These are phyloP conservation scores for Wickerhamiella hasegawae DNA, from an alignment of 805 yeast species.

Conservation along the genomic window DNA sequence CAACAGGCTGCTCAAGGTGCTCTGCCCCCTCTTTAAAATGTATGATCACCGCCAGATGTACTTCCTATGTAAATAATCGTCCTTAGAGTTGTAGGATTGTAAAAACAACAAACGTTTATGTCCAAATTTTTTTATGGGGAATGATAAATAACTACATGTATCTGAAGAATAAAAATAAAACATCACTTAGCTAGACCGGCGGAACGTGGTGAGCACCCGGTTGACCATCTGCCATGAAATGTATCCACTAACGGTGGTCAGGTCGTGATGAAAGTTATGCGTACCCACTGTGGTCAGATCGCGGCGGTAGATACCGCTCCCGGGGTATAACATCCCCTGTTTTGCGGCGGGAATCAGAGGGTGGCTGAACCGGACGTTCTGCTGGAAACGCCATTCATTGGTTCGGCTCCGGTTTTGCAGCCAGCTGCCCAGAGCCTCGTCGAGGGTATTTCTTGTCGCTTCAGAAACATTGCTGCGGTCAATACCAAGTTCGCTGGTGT, in stretches of 20 bases:
- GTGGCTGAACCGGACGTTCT: conserved; percentile 10
- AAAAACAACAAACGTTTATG: too few species aligned
- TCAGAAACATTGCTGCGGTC: not conserved
- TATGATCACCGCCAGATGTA: too few species aligned
- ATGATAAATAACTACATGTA: too few species aligned
- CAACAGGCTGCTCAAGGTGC: conserved; percentile 1
- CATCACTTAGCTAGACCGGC: not conserved
- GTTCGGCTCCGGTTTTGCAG: not conserved
- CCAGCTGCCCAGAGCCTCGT: not conserved
- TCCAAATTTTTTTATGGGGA: too few species aligned
- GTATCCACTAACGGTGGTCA: conserved; percentile 15
- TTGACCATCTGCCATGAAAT: conserved; percentile 13
- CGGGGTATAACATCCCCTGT: conserved; percentile 2
- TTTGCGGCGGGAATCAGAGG: conserved; percentile 11
- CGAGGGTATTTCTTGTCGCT: not conserved
- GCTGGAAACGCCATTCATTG: not conserved
- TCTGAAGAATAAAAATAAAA: too few species aligned
- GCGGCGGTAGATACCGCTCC: conserved; percentile 4
- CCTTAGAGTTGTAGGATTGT: too few species aligned
- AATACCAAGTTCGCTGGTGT: not conserved
- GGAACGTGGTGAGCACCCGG: conserved; percentile 3
- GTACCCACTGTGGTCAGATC: conserved; percentile 12
- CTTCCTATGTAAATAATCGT: too few species aligned
- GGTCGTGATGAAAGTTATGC: conserved; percentile 10
- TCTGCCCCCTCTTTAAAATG: too few species aligned